A percentile compares a stretch with the other conserved stretches of the same genome.
Evolutionary conservation across 805 yeast genomes (phyloP).

Genomic region (Naumovozyma dairenensis): DNA sequence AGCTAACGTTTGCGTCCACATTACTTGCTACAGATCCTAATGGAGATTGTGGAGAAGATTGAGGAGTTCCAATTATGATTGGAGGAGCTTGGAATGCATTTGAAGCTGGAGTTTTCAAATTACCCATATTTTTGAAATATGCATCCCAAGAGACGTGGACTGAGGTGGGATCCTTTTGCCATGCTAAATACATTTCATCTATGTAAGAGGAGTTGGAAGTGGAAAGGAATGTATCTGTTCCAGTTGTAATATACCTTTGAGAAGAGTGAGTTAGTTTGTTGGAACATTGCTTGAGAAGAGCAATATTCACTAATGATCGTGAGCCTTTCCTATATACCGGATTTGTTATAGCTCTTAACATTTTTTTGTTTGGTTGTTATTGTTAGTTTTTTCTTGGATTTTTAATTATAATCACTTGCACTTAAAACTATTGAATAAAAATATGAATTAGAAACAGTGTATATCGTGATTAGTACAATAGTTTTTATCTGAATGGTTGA

Average conservation of each 20-base stretch:
- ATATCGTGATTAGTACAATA: no score
- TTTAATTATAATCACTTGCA: no score
- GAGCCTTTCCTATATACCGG: constrained; percentile 2
- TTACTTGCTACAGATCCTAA: constrained; percentile 26
- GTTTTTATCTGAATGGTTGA: no score
- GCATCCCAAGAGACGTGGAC: constrained; percentile 97
- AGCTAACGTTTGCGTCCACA: constrained; percentile 57
- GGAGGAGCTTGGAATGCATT: constrained; percentile 89
- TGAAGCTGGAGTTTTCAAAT: constrained; percentile 57
- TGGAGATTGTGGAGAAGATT: constrained; percentile 59
- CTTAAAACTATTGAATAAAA: no score
- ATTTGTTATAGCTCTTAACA: constrained; percentile 8
- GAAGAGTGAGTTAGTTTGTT: background rate
- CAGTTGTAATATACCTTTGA: constrained; percentile 11
- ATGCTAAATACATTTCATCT: constrained; percentile 95
- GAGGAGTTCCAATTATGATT: constrained; percentile 69
- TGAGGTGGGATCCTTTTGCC: constrained; percentile 81
- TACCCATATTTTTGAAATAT: constrained; percentile 83
- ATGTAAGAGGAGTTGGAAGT: constrained; percentile 83
- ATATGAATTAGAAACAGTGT: no score
- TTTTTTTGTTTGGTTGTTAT: no score
- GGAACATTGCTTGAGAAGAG: constrained; percentile 1
- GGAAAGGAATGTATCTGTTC: constrained; percentile 65
- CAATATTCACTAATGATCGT: constrained; percentile 2
- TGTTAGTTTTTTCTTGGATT: no score